A percentile compares a stretch with the other conserved stretches of the same genome.
These are phyloP conservation scores for Metschnikowia matae DNA, from an alignment of 805 yeast genomes.

Conservation along the genomic window DNA sequence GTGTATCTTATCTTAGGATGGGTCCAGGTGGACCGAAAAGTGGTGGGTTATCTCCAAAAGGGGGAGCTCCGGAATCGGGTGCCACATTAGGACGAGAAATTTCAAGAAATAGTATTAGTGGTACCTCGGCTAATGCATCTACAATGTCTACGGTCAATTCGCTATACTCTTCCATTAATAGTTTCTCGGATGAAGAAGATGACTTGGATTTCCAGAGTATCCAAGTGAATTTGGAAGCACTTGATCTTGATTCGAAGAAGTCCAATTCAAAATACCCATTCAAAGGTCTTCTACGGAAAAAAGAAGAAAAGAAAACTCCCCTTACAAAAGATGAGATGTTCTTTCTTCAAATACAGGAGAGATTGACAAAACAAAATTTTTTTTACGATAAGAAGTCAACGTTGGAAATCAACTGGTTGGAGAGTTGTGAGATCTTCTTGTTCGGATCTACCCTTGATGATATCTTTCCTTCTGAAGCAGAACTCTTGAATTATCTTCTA, in stretches of 20 bases:
- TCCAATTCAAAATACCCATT: conserved; percentile 4
- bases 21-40: not conserved
- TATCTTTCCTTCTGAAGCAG: conserved; percentile 11
- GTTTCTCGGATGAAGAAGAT: conserved; percentile 7
- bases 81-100: conserved; percentile 1
- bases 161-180: conserved; percentile 7
- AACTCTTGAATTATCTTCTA: conserved; percentile 14
- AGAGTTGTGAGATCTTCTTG: conserved; percentile 19
- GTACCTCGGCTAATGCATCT: not conserved
- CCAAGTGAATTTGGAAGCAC: conserved; percentile 5
- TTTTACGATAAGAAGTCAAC: conserved; percentile 7
- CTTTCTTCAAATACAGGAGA: conserved; percentile 4
- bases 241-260: conserved; percentile 3
- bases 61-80: not conserved
- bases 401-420: conserved; percentile 14
- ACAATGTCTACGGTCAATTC: conserved; percentile 5
- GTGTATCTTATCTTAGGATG: not conserved
- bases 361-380: conserved; percentile 6
- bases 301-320: not conserved
- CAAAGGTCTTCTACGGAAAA: conserved; percentile 8
- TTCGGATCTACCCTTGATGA: conserved; percentile 18
- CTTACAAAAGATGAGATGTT: conserved; percentile 10
- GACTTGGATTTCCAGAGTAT: conserved; percentile 16
- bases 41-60: not conserved
- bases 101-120: not conserved